A percentile compares a stretch with the other conserved stretches of the same genome.
Conservation (phyloP, 2,329 filamentous ascomycete species). For the Orbilia javanica region DNA sequence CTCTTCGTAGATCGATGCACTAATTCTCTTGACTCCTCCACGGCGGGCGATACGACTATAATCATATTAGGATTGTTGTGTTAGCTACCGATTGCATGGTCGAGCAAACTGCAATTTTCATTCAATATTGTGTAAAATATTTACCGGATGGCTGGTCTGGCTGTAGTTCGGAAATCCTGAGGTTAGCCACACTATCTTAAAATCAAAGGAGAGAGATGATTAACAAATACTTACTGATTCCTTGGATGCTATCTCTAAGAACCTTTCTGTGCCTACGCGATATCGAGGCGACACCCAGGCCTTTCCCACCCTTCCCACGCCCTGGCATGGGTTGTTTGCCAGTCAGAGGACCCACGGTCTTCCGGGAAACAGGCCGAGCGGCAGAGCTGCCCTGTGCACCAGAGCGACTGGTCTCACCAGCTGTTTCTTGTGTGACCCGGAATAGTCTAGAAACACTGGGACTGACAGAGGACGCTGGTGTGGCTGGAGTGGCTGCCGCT, state of each 20-base stretch:
- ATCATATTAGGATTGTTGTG: background rate
- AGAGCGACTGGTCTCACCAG: background rate
- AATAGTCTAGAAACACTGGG: background rate
- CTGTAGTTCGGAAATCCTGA: background rate
- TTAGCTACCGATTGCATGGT: background rate
- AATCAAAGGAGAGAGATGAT: conserved; percentile 12
- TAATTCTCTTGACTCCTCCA: conserved; percentile 82
- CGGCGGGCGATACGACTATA: conserved; percentile 77
- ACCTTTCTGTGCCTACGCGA: conserved; percentile 67
- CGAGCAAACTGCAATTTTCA: background rate
- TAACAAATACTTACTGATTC: conserved; percentile 68
- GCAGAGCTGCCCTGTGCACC: background rate
- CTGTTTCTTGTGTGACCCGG: background rate
- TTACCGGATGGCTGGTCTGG: conserved; percentile 21
- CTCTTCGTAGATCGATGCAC: conserved; percentile 74
- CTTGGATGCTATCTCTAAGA: conserved; percentile 68
- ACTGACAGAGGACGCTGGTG: background rate
- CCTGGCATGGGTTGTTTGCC: background rate
- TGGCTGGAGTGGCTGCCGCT: background rate
- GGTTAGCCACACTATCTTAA: background rate
- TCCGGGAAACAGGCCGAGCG: background rate
- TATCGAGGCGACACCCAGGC: conserved; percentile 21
- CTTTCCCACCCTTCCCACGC: conserved; percentile 32
- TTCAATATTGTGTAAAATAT: background rate
- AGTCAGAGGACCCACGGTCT: too few relatives aligned